Conservation (phyloP, 306 rosid genomes). For the Inga laurina region DNA sequence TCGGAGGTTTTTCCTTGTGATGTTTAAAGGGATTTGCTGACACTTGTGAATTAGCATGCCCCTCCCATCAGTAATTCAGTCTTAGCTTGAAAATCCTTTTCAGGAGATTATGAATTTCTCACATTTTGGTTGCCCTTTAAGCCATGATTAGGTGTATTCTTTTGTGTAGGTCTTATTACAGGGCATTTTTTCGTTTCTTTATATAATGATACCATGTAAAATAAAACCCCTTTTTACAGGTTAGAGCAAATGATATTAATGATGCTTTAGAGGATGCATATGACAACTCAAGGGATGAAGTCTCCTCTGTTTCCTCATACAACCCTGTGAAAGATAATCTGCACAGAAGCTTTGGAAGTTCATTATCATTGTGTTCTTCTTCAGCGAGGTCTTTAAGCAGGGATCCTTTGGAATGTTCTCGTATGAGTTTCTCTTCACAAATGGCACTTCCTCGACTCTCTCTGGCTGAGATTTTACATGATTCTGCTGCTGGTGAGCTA, state of each 20-base stretch:
- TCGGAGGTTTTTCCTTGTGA: not conserved
- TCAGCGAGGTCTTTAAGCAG: constrained; percentile 66
- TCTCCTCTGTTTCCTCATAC: constrained; percentile 91
- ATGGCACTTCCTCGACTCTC: constrained; percentile 70
- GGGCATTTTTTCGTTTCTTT: constrained; percentile 17
- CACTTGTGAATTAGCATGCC: not conserved
- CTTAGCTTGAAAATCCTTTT: constrained; percentile 17
- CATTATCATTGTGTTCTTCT: constrained; percentile 75
- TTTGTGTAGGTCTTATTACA: constrained; percentile 3
- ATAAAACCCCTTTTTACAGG: constrained; percentile 53
- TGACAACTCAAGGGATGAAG: constrained; percentile 93
- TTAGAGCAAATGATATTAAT: constrained; percentile 78
- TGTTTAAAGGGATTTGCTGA: not conserved
- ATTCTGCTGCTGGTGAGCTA: constrained; percentile 65
- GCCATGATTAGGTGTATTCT: constrained; percentile 9
- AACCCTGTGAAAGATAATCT: constrained; percentile 69
- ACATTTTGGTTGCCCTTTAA: constrained; percentile 26
- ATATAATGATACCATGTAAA: constrained; percentile 27
- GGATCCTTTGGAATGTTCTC: constrained; percentile 66
- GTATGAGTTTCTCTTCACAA: constrained; percentile 71
- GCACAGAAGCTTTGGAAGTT: constrained; percentile 80
- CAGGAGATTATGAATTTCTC: constrained; percentile 12
- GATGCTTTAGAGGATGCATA: constrained; percentile 87
- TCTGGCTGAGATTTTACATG: constrained; percentile 73
- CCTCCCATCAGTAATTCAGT: not conserved